Base-by-base conservation (phyloP, 2,329 filamentous ascomycete species). In the Leptosphaerulina australis region DNA sequence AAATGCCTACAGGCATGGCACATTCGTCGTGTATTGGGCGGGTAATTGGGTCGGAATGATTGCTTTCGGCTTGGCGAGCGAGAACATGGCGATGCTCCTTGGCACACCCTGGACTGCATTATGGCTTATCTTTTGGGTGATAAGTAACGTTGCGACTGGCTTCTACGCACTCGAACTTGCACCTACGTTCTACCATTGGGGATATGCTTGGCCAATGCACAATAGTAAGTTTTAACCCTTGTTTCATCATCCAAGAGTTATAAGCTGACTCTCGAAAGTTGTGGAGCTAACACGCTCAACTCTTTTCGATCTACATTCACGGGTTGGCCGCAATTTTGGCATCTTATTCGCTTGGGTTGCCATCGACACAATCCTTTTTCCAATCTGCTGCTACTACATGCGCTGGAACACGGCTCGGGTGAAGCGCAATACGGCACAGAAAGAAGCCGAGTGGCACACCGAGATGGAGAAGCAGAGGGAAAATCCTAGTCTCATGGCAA, bases 101-200 rank as follows among this genome's bases (percentile, higher is more conserved):
- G 83, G 82, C 0, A 76, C 81, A 53, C 84, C 83, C 0, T 87
- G 82, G 82, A 79, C 76, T 5, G 78, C 82, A 0, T 69, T 86
- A 0, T 88, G 84, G 80, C 70, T 88, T 2, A 85, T 87, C 45
- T 87, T 86, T 59, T 86, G 83, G 84, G 82, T 87, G 34, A 84
- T 87, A 45, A 79, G 80, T 7, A 88, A 88, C 60, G 83, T 87
- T 0, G 73, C 79, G 0, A 85, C 83, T 0, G 75, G 79, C 0
- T 85, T 88, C 62, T 83, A 87, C 63, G 68, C 79, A 3, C 69
- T 87, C 29, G 79, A 82, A 12, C 67, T 87, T 11, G 79, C 81
- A 2, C 78, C 81, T 0, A 70, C 66, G 0, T 87, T 87, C 62
- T 88, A 83, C 63, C 62, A 69, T 2, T 88, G 83, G 81, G 83